These are phyloP conservation scores for Beauveria pseudobassiana DNA, from an alignment of 2,329 filamentous ascomycete species.

Conservation along the genomic window DNA sequence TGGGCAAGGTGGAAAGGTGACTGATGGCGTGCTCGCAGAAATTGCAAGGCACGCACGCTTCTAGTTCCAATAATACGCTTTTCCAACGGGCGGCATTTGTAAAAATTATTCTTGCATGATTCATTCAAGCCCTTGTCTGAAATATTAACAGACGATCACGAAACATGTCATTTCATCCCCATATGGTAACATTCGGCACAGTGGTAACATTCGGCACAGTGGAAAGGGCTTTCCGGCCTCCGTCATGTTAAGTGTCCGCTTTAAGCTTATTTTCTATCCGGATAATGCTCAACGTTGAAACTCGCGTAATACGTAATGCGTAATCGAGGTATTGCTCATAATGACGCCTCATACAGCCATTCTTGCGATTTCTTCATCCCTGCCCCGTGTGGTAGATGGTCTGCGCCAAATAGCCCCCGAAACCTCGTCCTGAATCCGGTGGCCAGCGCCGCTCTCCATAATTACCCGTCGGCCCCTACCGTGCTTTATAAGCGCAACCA, in stretches of 20 bases:
- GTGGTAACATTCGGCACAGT: too few relatives aligned
- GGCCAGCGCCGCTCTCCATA: neutral
- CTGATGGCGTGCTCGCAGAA: constrained; percentile 9
- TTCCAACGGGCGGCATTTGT: neutral
- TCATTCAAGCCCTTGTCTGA: neutral
- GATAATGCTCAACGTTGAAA: too few relatives aligned
- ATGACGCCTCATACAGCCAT: too few relatives aligned
- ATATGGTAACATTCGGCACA: too few relatives aligned
- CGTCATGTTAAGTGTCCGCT: too few relatives aligned
- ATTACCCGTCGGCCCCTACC: neutral
- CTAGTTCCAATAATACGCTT: neutral
- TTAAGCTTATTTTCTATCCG: too few relatives aligned
- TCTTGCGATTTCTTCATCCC: too few relatives aligned
- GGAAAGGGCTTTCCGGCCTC: too few relatives aligned
- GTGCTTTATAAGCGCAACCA: neutral
- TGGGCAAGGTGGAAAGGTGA: neutral
- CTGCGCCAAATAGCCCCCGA: neutral
- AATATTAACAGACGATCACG: too few relatives aligned
- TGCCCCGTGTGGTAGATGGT: neutral
- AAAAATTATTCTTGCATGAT: neutral
- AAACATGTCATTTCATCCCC: neutral
- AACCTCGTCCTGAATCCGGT: neutral
- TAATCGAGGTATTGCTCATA: too few relatives aligned
- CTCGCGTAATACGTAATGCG: too few relatives aligned
- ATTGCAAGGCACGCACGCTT: neutral